These are phyloP conservation scores for Puya raimondii DNA, from an alignment of 176 grass and related monocot species.

Conservation along the genomic window DNA sequence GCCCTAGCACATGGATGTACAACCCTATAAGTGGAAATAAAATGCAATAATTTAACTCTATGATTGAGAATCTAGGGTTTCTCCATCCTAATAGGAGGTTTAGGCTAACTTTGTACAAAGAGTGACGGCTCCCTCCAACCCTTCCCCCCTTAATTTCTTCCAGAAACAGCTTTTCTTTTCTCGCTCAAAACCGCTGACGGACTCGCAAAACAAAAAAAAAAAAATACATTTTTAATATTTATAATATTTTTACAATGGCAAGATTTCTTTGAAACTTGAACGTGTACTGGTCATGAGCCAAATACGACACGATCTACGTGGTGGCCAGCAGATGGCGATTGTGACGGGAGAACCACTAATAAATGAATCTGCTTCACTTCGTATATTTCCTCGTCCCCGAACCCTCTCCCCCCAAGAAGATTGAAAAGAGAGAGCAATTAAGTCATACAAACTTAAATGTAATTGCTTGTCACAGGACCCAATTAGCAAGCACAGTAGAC, in stretches of 20 bases:
- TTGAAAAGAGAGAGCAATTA: not conserved
- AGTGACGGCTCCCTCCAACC: not conserved
- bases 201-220: not conserved
- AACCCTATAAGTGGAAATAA: not conserved
- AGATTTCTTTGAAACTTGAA: too few relatives aligned
- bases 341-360: too few relatives aligned
- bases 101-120: not conserved
- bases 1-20: not conserved
- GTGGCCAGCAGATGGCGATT: too few relatives aligned
- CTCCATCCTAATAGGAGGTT: not conserved
- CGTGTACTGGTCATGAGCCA: too few relatives aligned
- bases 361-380: too few relatives aligned
- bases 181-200: not conserved
- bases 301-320: too few relatives aligned
- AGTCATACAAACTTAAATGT: not conserved
- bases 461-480: not conserved
- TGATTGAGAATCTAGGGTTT: not conserved
- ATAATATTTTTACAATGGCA: too few relatives aligned
- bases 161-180: not conserved
- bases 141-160: not conserved
- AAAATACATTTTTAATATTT: too few relatives aligned
- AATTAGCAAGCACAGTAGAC: not conserved
- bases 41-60: not conserved
- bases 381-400: too few relatives aligned
- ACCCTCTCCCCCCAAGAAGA: too few relatives aligned